Evolutionary conservation across 202 grass and related monocot genomes (phyloP).

Genomic region (Dendrocalamus latiflorus): DNA sequence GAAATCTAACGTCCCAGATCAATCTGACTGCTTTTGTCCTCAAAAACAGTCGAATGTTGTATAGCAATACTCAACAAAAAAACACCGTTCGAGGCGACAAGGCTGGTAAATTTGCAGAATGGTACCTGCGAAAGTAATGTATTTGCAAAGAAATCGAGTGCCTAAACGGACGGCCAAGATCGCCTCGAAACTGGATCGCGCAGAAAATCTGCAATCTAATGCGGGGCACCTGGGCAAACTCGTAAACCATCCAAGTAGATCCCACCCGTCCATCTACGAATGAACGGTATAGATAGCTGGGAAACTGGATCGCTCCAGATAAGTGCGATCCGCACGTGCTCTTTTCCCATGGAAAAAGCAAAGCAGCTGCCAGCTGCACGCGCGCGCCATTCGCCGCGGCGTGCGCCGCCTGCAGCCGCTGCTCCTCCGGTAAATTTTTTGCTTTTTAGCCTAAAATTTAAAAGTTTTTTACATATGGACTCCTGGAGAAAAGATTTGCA

Average conservation of each 20-base stretch:
- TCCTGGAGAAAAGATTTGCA: no score
- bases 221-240: neutral
- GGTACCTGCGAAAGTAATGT: no score
- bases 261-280: neutral
- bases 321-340: neutral
- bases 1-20: no score
- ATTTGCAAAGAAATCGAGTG: neutral
- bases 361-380: slow-evolving; percentile 47
- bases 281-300: neutral
- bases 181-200: no score
- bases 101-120: no score
- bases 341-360: slow-evolving; percentile 19
- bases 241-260: neutral
- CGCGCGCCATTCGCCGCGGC: slow-evolving; percentile 28
- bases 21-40: no score
- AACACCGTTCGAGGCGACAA: no score
- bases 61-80: no score
- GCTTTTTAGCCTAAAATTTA: no score
- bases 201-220: neutral
- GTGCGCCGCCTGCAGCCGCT: slow-evolving; percentile 35
- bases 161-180: neutral
- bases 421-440: no score
- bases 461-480: no score
- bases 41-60: no score
- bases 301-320: neutral